These are phyloP conservation scores for Uromyces viciae-fabae DNA, from an alignment of 1,284 basidiomycete genomes.

Conservation along the genomic window DNA sequence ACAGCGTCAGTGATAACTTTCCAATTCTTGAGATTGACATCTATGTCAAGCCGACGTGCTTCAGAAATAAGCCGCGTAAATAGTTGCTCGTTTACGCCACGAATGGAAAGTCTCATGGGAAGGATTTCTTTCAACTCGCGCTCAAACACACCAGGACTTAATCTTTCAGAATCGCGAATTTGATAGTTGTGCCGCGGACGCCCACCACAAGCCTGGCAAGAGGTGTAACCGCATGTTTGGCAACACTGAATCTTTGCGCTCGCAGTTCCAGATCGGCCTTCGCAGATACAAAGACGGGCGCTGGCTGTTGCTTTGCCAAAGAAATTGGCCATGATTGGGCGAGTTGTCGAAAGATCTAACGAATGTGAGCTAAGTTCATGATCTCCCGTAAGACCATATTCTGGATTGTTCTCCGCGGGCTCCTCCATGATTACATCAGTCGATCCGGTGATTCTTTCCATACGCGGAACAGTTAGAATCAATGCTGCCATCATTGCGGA, in stretches of 20 bases:
- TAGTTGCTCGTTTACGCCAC: slow-evolving; percentile 57
- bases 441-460: slow-evolving; percentile 61
- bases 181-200: slow-evolving; percentile 77
- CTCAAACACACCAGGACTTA: slow-evolving; percentile 70
- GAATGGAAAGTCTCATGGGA: slow-evolving; percentile 76
- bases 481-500: slow-evolving; percentile 81
- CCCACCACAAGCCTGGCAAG: slow-evolving; percentile 80
- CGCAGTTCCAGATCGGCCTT: slow-evolving; percentile 76
- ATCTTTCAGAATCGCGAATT: slow-evolving; percentile 56
- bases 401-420: slow-evolving; percentile 50
- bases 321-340: slow-evolving; percentile 62
- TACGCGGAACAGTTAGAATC: slow-evolving; percentile 62
- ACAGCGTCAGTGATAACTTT: slow-evolving; percentile 68
- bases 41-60: slow-evolving; percentile 56
- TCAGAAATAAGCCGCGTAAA: slow-evolving; percentile 61
- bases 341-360: slow-evolving; percentile 67
- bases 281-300: slow-evolving; percentile 77
- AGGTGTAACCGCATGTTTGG: slow-evolving; percentile 70
- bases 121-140: slow-evolving; percentile 71
- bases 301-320: slow-evolving; percentile 68
- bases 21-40: slow-evolving; percentile 61
- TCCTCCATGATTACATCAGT: slow-evolving; percentile 60
- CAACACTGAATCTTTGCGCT: slow-evolving; percentile 69
- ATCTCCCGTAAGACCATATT: slow-evolving; percentile 67
- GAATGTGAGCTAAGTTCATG: slow-evolving; percentile 64